phyloP scores from a whole-genome alignment of 208 protist genomes.

The Trypanosoma theileri region DNA sequence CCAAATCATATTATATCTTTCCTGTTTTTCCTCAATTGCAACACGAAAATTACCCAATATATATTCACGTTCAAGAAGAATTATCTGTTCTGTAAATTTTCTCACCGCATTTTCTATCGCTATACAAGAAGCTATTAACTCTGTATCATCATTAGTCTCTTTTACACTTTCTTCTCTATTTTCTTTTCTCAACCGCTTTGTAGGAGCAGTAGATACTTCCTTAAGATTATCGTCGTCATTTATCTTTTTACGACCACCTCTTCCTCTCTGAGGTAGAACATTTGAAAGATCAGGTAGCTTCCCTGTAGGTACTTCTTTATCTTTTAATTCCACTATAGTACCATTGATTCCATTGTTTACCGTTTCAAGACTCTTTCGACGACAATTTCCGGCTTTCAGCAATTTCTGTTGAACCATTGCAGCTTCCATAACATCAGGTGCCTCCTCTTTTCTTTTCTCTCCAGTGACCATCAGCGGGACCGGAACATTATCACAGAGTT shows the following conservation, averaged over 20 bases:
- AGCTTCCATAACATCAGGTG: no score
- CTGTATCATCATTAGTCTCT: background rate
- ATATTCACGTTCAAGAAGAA: conserved; percentile 64
- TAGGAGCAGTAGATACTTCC: background rate
- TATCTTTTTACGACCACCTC: background rate
- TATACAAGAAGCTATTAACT: conserved; percentile 19
- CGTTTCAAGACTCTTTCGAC: no score
- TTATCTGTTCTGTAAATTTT: conserved; percentile 21
- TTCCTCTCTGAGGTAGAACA: no score
- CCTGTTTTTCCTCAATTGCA: conserved; percentile 68
- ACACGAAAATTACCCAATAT: conserved; percentile 56
- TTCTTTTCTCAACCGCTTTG: background rate
- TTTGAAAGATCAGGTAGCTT: no score
- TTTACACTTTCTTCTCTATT: background rate
- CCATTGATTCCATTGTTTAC: no score
- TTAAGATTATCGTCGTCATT: background rate
- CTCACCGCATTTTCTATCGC: conserved; percentile 43
- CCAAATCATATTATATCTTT: conserved; percentile 77
- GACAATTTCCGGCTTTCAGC: no score
- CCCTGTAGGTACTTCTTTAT: no score
- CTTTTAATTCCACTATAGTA: no score
- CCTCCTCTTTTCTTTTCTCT: no score
- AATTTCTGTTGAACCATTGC: no score
- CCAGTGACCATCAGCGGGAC: no score
- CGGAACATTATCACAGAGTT: background rate